phyloP scores from a whole-genome alignment of 257 asterid genomes.

The Nyctanthes arbortristis region DNA sequence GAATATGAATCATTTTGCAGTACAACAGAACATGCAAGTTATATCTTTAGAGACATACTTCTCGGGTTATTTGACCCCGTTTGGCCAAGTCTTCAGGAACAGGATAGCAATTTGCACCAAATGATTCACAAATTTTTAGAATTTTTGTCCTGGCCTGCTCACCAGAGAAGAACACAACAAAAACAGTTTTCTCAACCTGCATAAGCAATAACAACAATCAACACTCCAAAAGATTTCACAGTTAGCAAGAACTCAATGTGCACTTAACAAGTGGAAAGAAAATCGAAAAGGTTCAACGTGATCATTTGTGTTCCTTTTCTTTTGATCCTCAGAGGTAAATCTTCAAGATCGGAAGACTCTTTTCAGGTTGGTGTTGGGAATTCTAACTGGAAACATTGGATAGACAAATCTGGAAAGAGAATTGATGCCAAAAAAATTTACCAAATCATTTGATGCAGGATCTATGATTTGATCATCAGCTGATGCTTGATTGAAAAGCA shows the following conservation, averaged over 20 bases:
- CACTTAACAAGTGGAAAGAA: not conserved
- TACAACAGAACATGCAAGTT: slow-evolving; percentile 27
- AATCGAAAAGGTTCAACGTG: not conserved
- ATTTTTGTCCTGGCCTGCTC: slow-evolving; percentile 96
- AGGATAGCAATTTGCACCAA: slow-evolving; percentile 96
- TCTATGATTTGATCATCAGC: slow-evolving; percentile 79
- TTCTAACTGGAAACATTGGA: slow-evolving; percentile 4
- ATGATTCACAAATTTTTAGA: slow-evolving; percentile 94
- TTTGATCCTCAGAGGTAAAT: not conserved
- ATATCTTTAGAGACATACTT: slow-evolving; percentile 55
- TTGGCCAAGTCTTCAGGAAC: slow-evolving; percentile 84
- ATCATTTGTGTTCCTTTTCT: not conserved
- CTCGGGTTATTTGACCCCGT: slow-evolving; percentile 81
- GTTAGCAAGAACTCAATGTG: slow-evolving; percentile 19
- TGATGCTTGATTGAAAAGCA: slow-evolving; percentile 90
- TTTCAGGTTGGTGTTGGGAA: slow-evolving; percentile 8
- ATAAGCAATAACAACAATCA: slow-evolving; percentile 34
- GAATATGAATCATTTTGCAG: slow-evolving; percentile 17
- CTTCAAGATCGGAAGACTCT: slow-evolving; percentile 1
- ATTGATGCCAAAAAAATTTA: slow-evolving; percentile 28
- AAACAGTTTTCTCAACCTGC: slow-evolving; percentile 94
- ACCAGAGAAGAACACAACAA: slow-evolving; percentile 96
- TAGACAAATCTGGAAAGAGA: slow-evolving; percentile 22
- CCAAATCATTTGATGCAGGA: slow-evolving; percentile 87
- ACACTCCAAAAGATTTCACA: slow-evolving; percentile 14